Evolutionary conservation across 2,329 filamentous ascomycete species (phyloP), one percentile per base, ranked within the genome.

Genomic region (Colletotrichum orbiculare): DNA sequence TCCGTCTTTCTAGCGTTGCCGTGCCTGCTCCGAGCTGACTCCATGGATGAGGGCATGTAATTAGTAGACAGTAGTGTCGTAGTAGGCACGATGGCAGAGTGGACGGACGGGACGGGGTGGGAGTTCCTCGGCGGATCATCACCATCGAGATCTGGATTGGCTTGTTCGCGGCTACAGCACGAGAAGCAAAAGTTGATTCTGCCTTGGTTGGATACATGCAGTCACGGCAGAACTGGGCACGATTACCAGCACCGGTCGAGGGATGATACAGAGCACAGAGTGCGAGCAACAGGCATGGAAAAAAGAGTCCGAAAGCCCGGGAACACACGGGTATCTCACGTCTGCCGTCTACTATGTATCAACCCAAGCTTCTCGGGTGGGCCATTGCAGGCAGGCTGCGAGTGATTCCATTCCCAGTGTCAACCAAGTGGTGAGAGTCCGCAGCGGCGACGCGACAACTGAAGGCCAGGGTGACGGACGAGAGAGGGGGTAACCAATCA

Each of bases 351-450:
- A 13, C 8, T 15, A 15, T 17, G 17, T 17, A 35, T 34, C 33
- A 47, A 33, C 25, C 34, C 34, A 48, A 57, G 54, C 43, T 42
- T 48, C n/a, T 39, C 13, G 53, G 12, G 53, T 55, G 53, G 52
- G 33, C 25, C 25, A 25, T 25, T 25, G 25, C 25, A 25, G 25
- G 15, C 42, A 43, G 42, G 12, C 4, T 35, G 2, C 34, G 15
- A 17, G 49, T 37, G 49, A 64, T 54, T 54, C 43, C 49, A 54
- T 54, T 41, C 45, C 43, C 55, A 13, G 38, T 60, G 61, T 60
- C 39, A 55, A 45, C 57, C 45, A 45, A 48, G 62, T 61, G 57
- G 62, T 65, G 61, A 59, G 54, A 61, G 58, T 60, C 42, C 49
- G 58, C 58, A 41, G 47, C 34, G n/a, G 25, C 41, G 12, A 47